Base-by-base conservation (phyloP, 805 yeast genomes). In the Candida adriatica region DNA sequence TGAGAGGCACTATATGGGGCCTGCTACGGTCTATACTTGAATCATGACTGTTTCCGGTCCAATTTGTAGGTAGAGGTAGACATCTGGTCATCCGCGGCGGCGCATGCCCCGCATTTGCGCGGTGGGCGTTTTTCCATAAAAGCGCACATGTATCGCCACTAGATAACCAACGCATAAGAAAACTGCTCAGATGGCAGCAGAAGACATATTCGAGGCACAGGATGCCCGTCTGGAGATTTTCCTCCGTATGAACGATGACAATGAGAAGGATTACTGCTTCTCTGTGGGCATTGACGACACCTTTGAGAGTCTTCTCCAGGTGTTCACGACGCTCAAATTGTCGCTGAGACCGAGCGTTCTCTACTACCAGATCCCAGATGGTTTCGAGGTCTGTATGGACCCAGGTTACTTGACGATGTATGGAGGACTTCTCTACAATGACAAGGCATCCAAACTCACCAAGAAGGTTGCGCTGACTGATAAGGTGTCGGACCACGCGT, bases 241-340 rank as follows among this genome's bases (percentile, higher is more conserved):
- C 61, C 58, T 92, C 42, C 80, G 98, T 38, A 75, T 90, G 70
- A 86, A 84, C 53, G 80, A 73, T 37, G 95, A 88, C 51, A 56
- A 62, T 29, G 96, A 86, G 49, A 81, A 81, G 55, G 98, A 90
- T 55, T 88, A 86, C 59, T 84, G 95, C 47, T 85, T 90, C 62
- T 78, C 74, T 43, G 73, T 87, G n/a, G 65, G 69, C 16, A 59
- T 73, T 13, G 64, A 65, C 18, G 71, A 75, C 33, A 71, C 75
- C 6, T 77, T 88, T 43, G 58, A 64, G 14, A 74, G 71, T 18
- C 68, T 88, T 42, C 50, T 68, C 40, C 61, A 66, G 31, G 73
- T 87, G 29, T 86, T 88, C 50, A 59, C 66, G 24, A 55, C 68
- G 2, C 62, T 87, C 39, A 90, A 92, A 17, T 68, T 88, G 46